Conservation (phyloP, 495 filamentous ascomycete genomes). For the Penicillium paxilli region DNA sequence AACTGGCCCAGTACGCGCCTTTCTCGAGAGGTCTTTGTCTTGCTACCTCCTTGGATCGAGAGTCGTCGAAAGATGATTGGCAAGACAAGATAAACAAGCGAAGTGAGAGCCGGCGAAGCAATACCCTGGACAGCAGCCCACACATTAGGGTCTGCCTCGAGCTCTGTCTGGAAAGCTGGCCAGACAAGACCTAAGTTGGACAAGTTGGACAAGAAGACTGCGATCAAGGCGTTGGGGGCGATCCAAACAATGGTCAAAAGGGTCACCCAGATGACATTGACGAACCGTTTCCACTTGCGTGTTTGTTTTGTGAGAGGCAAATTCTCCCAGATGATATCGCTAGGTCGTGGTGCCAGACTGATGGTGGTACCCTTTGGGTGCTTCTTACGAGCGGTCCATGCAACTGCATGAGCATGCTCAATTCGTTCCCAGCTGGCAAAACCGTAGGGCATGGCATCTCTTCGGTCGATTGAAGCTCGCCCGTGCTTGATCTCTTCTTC, state of each 20-base stretch:
- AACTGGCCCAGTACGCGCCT: conserved; percentile 90
- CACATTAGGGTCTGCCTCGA: conserved; percentile 57
- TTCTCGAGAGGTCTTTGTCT: conserved; percentile 88
- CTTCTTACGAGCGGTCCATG: conserved; percentile 76
- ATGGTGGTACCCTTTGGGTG: conserved; percentile 79
- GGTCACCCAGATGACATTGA: conserved; percentile 80
- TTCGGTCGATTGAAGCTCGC: conserved; percentile 76
- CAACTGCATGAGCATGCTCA: conserved; percentile 82
- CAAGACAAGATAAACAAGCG: conserved; percentile 82
- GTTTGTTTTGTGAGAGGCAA: conserved; percentile 65
- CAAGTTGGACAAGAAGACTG: conserved; percentile 88
- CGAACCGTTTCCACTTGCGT: conserved; percentile 68
- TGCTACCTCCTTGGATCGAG: conserved; percentile 75
- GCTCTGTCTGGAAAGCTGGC: conserved; percentile 66
- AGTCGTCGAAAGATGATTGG: conserved; percentile 89
- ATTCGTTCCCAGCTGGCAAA: conserved; percentile 93
- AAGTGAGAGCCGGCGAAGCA: conserved; percentile 84
- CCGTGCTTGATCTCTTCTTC: conserved; percentile 84
- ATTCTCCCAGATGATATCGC: conserved; percentile 97
- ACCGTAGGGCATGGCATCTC: conserved; percentile 85
- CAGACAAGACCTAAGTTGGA: conserved; percentile 78
- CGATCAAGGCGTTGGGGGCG: conserved; percentile 92
- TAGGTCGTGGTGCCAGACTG: conserved; percentile 77
- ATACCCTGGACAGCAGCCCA: conserved; percentile 96
- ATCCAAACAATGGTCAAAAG: conserved; percentile 85